Evolutionary conservation across 371 early-diverging fungal genomes (phyloP).

Genomic region (Blyttiomyces sp.): DNA sequence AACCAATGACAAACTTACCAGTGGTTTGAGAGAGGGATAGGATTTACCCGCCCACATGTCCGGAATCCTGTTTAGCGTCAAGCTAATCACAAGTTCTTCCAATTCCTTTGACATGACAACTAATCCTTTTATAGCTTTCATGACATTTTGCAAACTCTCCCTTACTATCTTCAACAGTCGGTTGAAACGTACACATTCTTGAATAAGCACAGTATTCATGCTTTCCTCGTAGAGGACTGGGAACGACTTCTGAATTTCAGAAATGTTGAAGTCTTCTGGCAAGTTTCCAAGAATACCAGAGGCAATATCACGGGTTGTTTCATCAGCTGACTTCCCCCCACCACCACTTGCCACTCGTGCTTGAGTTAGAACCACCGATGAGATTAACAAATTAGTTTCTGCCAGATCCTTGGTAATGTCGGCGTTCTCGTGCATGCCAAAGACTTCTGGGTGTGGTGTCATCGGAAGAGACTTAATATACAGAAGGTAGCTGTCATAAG

Average conservation of each 20-base stretch:
- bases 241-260: conserved; percentile 37
- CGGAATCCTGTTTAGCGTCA: conserved; percentile 51
- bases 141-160: conserved; percentile 48
- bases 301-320: conserved; percentile 46
- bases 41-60: conserved; percentile 55
- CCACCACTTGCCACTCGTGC: conserved; percentile 34
- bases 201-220: conserved; percentile 60
- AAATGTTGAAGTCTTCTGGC: conserved; percentile 47
- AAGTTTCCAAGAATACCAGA: conserved; percentile 40
- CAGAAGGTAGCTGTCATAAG: conserved; percentile 39
- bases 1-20: conserved; percentile 28
- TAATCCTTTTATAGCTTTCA: conserved; percentile 57
- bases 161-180: conserved; percentile 45
- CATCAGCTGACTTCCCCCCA: conserved; percentile 47
- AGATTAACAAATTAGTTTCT: conserved; percentile 50
- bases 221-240: conserved; percentile 56
- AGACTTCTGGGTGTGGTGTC: conserved; percentile 52
- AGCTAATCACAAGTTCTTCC: conserved; percentile 47
- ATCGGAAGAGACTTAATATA: conserved; percentile 54
- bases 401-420: conserved; percentile 57
- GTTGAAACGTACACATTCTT: conserved; percentile 57
- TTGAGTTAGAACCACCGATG: conserved; percentile 50
- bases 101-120: conserved; percentile 62
- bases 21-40: conserved; percentile 56
- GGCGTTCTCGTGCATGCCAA: conserved; percentile 62